Percentiles rank a stretch among this genome's conserved stretches.
Evolutionary conservation across 805 yeast species (phyloP).

Genomic region (Metschnikowia arizonensis): DNA sequence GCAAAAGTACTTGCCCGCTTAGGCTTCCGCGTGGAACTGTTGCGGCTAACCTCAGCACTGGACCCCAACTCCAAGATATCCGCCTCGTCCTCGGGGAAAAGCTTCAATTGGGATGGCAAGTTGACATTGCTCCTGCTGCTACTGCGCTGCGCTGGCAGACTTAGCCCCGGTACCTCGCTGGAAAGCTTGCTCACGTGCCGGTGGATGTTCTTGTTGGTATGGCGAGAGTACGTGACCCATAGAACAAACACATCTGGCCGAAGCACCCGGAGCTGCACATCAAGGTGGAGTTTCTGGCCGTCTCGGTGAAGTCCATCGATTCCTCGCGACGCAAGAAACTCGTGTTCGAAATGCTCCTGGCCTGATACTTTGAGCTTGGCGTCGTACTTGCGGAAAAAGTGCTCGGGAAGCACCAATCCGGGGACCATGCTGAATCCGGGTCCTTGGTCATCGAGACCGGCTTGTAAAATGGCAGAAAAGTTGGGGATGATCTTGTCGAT

Average conservation of each 20-base stretch:
- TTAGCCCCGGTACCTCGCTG: slow-evolving; percentile 7
- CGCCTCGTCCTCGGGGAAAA: slow-evolving; percentile 36
- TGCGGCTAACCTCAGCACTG: slow-evolving; percentile 27
- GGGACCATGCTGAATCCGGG: slow-evolving; percentile 32
- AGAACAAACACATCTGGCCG: slow-evolving; percentile 55
- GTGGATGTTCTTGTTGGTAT: slow-evolving; percentile 21
- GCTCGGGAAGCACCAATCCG: slow-evolving; percentile 87
- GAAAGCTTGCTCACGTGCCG: slow-evolving; percentile 25
- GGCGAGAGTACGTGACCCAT: slow-evolving; percentile 84
- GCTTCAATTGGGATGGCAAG: slow-evolving; percentile 55
- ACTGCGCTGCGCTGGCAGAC: slow-evolving; percentile 8
- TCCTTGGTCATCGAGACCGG: slow-evolving; percentile 32
- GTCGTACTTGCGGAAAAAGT: slow-evolving; percentile 70
- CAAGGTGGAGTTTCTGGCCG: slow-evolving; percentile 63
- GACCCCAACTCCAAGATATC: slow-evolving; percentile 31
- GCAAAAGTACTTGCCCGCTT: slow-evolving; percentile 25
- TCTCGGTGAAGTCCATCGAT: slow-evolving; percentile 66
- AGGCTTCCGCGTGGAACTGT: slow-evolving; percentile 34
- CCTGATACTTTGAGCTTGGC: slow-evolving; percentile 35
- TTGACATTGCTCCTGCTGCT: slow-evolving; percentile 18
- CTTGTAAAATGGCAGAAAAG: slow-evolving; percentile 46
- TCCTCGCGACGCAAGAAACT: slow-evolving; percentile 62
- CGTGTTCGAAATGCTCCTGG: slow-evolving; percentile 35
- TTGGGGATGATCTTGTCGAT: slow-evolving; percentile 61
- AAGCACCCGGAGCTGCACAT: slow-evolving; percentile 75